These are phyloP conservation scores for Postia placenta DNA, from an alignment of 768 basidiomycete species.

Conservation along the genomic window DNA sequence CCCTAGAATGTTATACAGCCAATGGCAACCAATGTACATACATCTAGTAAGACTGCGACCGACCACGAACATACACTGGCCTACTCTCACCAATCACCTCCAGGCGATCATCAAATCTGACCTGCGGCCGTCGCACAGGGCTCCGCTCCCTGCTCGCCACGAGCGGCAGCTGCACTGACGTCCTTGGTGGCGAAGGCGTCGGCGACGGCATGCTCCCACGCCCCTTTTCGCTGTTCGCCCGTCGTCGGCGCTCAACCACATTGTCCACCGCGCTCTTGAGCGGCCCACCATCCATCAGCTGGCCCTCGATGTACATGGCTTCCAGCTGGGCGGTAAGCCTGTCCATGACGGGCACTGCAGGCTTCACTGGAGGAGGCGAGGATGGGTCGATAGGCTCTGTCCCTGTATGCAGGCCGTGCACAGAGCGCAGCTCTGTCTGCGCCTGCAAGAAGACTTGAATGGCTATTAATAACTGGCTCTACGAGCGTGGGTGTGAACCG, in stretches of 20 bases:
- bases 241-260: slow-evolving; percentile 9
- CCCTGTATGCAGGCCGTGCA: slow-evolving; percentile 27
- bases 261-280: slow-evolving; percentile 30
- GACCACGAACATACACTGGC: not conserved
- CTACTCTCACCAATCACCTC: not conserved
- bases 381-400: slow-evolving; percentile 24
- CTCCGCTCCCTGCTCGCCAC: not conserved
- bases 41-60: not conserved
- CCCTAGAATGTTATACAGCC: too few relatives aligned
- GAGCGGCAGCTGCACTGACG: not conserved
- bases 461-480: not conserved
- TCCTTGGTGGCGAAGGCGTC: slow-evolving; percentile 5
- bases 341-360: slow-evolving; percentile 31
- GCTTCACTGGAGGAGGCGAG: slow-evolving; percentile 23
- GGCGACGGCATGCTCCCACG: slow-evolving; percentile 5
- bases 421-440: slow-evolving; percentile 47
- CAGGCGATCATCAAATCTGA: not conserved
- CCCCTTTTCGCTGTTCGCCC: not conserved
- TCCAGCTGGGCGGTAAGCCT: slow-evolving; percentile 53
- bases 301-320: slow-evolving; percentile 57
- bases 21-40: not conserved
- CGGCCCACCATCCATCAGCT: slow-evolving; percentile 53
- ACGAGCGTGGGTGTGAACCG: not conserved
- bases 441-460: slow-evolving; percentile 43
- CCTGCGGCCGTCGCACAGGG: not conserved